Evolutionary conservation across 1,284 basidiomycete species (phyloP).

Genomic region (Exobasidium cylindrosporum): DNA sequence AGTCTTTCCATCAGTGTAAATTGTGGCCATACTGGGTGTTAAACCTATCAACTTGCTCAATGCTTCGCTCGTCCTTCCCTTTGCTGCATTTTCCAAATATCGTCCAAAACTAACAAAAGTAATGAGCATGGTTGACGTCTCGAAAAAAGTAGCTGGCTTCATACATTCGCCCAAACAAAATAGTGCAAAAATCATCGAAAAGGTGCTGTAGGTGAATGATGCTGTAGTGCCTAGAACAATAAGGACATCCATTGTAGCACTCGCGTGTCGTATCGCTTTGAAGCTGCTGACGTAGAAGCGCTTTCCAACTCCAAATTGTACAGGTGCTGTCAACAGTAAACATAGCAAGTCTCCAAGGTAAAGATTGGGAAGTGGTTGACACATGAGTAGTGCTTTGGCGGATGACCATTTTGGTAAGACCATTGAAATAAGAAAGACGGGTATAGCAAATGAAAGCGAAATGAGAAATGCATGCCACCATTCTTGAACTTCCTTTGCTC

Average conservation of each 20-base stretch:
- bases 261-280: slow-evolving; percentile 83
- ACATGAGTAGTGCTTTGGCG: slow-evolving; percentile 54
- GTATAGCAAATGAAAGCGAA: slow-evolving; percentile 76
- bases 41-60: slow-evolving; percentile 93
- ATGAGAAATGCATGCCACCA: slow-evolving; percentile 81
- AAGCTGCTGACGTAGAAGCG: slow-evolving; percentile 86
- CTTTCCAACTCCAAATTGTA: slow-evolving; percentile 85
- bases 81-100: slow-evolving; percentile 92
- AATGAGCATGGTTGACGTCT: slow-evolving; percentile 98
- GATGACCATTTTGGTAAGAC: slow-evolving; percentile 63
- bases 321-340: slow-evolving; percentile 79
- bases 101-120: slow-evolving; percentile 94
- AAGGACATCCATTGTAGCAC: slow-evolving; percentile 87
- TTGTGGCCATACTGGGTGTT: slow-evolving; percentile 88
- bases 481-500: slow-evolving; percentile 84
- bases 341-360: slow-evolving; percentile 82
- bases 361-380: slow-evolving; percentile 57
- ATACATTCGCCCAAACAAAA: slow-evolving; percentile 58
- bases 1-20: slow-evolving; percentile 68
- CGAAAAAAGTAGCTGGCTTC: slow-evolving; percentile 89
- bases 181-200: slow-evolving; percentile 61
- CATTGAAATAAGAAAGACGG: slow-evolving; percentile 92
- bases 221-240: slow-evolving; percentile 92
- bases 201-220: slow-evolving; percentile 84
- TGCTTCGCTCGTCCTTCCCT: slow-evolving; percentile 93